Base-by-base conservation (phyloP, 2,329 filamentous ascomycete species). In the Hymenoscyphus fraxineus region DNA sequence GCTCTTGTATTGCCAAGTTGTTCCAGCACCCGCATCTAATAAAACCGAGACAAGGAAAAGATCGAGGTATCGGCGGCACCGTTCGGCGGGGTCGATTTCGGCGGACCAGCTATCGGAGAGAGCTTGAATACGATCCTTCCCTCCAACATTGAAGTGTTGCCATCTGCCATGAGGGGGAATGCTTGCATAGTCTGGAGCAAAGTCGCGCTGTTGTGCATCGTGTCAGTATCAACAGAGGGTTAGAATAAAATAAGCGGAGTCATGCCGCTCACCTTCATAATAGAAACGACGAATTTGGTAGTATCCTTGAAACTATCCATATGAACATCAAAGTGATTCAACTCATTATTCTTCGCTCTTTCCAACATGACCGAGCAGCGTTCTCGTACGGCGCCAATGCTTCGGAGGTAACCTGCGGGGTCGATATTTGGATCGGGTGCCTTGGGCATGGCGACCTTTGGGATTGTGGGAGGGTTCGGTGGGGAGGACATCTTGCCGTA, bases 1-100 rank as follows among this genome's bases (percentile, higher is more conserved):
- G 68, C 92, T 96, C 80, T 91, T 95, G 80, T 97, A 99, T 70
- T 88, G 89, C 95, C 95, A 99, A 69, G 87, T 84, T 2, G 88
- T 94, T 51, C 95, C 95, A 1, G 95, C 93, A 51, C 95, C 95
- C 4, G 95, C 92, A 74, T 96, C 91, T 9, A 96, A 83, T 59
- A 96, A 80, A 7, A 95, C 91, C 59, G 91, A 94, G 67, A 95
- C 80, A 75, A 93, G 80, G 78, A 93, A 93, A 41, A 94, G 82
- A 71, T 93, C 91, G 65, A 94, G 83, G 67, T 94, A 78, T 67
- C 91, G 85, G 67, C 90, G 87, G 65, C 89, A 91, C 67, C 87
- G 85, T 78, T 94, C 91, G 64, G 86, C 85, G 68, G 82, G 84
- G 75, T 95, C 91, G 51, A 93, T 80, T 12, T 83, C 82, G 12